Base-by-base conservation (phyloP, 169 alveolate genomes). In the Toxoplasma gondii region DNA sequence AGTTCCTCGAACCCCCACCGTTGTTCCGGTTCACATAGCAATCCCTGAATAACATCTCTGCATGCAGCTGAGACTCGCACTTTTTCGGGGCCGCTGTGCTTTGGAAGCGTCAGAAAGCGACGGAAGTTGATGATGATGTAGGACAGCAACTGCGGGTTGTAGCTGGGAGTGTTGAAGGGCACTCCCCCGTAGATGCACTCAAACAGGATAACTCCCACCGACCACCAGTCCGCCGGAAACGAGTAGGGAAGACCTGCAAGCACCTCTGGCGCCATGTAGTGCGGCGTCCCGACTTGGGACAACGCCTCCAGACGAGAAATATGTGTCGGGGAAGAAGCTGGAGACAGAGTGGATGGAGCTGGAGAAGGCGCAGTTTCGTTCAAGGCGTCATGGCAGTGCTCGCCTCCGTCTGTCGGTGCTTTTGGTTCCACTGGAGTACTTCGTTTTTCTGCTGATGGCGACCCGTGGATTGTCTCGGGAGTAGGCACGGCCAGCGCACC, bases 121-220 rank as follows among this genome's bases (percentile, higher is more conserved):
- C 67, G 90, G 90, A 82, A 43, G 24, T 82, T 82, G n/a, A 38
- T 44, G 90, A 38, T 82, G 90, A 82, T 82, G 90, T 29, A 43
- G 31, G 90, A 82, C 31, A 82, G 90, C 90, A 82, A 31, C 64
- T 82, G 67, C 19, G 67, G 53, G 36, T 82, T 82, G 90, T 43
- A 82, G 34, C 69, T 43, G 36, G 90, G 90, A 2, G 64, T 41
- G 67, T 43, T 41, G 90, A 98, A 97, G 38, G 99, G 99, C 36
- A 99, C 99, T 67, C 98, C 98, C 5, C 99, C 99, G 27, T 97
- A 98, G 74, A 98, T 96, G 98, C 98, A 98, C 96, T 98, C 99
- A 93, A 97, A 98, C 83, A 98, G 94, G 45, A 98, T 98, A 0
- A 97, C 98, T 22, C 99, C 99, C 24, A 97, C 95, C 36, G 98